Evolutionary conservation across 805 yeast genomes (phyloP), one percentile per base, ranked within the genome.

Genomic region (Yamadazyma takamatsuzukensis): DNA sequence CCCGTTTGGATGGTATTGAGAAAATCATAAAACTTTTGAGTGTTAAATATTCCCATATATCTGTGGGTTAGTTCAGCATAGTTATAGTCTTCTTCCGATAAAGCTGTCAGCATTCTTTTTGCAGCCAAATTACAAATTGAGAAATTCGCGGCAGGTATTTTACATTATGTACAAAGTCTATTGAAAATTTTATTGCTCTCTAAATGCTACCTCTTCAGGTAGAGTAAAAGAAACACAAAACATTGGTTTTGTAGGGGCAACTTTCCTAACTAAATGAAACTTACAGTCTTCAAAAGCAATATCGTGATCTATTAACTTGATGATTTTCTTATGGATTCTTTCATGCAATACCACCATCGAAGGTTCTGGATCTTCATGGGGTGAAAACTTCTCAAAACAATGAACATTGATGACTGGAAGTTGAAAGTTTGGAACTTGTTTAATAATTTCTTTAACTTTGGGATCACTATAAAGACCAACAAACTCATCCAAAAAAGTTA

Each of bases 201-300:
- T 54, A 33, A 79, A 80, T 6, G 83, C 86, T 33, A 81, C 78
- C 37, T 71, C 76, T 44, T 67, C 70, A 0, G 95, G 94, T 19
- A 93, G 67, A 48, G 58, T 56, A 58, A 89, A 89, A 5, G 88
- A 68, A 3, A 87, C 83, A 59, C 97, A 87, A 54, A 76, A 89
- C 98, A 93, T 93, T 21, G 90, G 90, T 53, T 93, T 93, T 5
- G 97, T 86, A 4, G 98, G 98, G 1, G 98, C 90, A 6, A 93
- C 98, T 54, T 80, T 81, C 53, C 99, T 77, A 7, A 93, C 98
- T 43, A 82, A 63, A 50, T 90, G 97, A 59, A 90, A 83, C 0
- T 59, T 50, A 23, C 83, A 58, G 0, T 61, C 53, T 3, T 67
- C 68, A 10, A 76, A 61, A 0, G 76, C 71, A 6, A 76, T 59